Conservation (phyloP, 257 asterid species). For the Linaria vulgaris region DNA sequence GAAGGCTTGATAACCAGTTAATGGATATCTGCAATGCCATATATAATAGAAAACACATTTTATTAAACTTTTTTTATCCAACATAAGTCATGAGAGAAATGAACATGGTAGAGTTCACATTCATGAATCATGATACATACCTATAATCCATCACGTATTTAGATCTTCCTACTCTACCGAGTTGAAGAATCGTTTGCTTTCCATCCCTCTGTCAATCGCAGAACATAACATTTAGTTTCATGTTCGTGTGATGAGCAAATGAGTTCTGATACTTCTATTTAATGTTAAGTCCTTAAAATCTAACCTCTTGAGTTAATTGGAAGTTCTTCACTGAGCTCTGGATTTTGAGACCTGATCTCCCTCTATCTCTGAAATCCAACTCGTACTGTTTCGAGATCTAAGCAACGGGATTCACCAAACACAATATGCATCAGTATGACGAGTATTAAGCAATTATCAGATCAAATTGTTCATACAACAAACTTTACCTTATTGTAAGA, state of each 20-base stretch:
- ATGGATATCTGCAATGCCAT: conserved; percentile 68
- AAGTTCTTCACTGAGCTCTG: conserved; percentile 89
- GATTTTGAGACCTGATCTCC: conserved; percentile 70
- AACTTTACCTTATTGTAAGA: conserved; percentile 62
- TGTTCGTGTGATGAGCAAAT: not conserved
- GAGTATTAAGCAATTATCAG: not conserved
- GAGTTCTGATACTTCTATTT: not conserved
- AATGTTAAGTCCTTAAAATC: not conserved
- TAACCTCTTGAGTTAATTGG: conserved; percentile 80
- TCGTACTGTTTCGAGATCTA: conserved; percentile 71
- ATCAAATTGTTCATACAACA: not conserved
- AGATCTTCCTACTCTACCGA: conserved; percentile 80
- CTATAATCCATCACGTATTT: conserved; percentile 92
- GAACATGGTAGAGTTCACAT: not conserved
- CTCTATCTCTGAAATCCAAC: conserved; percentile 82
- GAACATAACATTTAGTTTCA: conserved; percentile 10
- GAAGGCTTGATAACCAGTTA: conserved; percentile 92
- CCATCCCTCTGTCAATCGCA: conserved; percentile 54
- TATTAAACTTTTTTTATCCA: not conserved
- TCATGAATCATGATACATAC: conserved; percentile 30
- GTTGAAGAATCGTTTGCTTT: conserved; percentile 86
- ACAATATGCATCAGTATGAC: not conserved
- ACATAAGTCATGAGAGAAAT: not conserved
- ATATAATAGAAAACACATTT: no score
- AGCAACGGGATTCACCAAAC: conserved; percentile 6